Conservation (phyloP, 2,329 filamentous ascomycete genomes). For the Colletotrichum chlorophyti region DNA sequence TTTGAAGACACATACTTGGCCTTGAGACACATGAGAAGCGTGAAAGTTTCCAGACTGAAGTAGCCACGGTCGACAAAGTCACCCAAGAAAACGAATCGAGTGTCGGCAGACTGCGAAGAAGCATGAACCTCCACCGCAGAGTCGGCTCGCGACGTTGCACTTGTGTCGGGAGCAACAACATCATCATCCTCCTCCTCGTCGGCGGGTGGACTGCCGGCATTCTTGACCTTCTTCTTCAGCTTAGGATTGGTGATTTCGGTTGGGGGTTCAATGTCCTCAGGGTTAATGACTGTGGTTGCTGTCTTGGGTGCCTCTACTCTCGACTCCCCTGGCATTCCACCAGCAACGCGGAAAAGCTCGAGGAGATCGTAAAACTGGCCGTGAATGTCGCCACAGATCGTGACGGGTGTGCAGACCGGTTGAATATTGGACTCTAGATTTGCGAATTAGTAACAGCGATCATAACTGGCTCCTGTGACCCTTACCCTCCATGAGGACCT, state of each 20-base stretch:
- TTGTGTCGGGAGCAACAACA: conserved; percentile 50
- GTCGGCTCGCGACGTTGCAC: conserved; percentile 40
- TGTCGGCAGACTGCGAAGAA: conserved; percentile 57
- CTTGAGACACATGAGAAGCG: conserved; percentile 94
- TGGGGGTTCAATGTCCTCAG: conserved; percentile 92
- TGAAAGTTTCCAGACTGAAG: conserved; percentile 98
- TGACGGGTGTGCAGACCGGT: conserved; percentile 95
- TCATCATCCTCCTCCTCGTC: conserved; percentile 58
- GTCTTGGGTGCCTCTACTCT: conserved; percentile 73
- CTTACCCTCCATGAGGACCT: conserved; percentile 95
- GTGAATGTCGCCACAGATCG: conserved; percentile 97
- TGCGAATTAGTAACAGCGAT: conserved; percentile 8
- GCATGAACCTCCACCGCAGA: conserved; percentile 43
- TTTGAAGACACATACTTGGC: conserved; percentile 56
- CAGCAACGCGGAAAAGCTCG: conserved; percentile 94
- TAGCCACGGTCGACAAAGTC: conserved; percentile 98
- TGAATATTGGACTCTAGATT: conserved; percentile 93
- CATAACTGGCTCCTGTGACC: background rate
- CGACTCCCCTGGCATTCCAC: conserved; percentile 91
- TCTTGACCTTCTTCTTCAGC: conserved; percentile 83
- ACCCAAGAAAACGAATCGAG: conserved; percentile 69
- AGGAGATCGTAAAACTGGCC: conserved; percentile 98
- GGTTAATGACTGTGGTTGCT: conserved; percentile 77
- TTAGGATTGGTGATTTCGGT: conserved; percentile 88
- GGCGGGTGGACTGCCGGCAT: conserved; percentile 57